Evolutionary conservation across 805 yeast genomes (phyloP).

Genomic region (Metschnikowia corniflorae): DNA sequence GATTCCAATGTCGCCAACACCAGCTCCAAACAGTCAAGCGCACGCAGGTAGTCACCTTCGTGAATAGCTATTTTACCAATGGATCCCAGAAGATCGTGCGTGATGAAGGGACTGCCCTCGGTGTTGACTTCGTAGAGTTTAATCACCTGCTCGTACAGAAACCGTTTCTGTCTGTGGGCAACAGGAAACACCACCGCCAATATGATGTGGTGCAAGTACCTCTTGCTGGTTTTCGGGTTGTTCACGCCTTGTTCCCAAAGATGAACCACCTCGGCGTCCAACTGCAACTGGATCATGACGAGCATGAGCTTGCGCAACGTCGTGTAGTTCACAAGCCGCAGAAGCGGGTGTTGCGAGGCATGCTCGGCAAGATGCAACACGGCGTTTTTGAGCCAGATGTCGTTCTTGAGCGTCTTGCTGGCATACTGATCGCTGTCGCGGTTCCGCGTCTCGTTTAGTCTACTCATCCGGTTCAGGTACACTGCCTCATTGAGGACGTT

Average conservation of each 20-base stretch:
- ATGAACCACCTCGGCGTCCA: constrained; percentile 60
- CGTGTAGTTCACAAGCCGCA: constrained; percentile 20
- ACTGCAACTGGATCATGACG: constrained; percentile 30
- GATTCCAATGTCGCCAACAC: constrained; percentile 50
- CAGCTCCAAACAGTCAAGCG: constrained; percentile 59
- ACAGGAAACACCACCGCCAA: constrained; percentile 68
- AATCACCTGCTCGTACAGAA: constrained; percentile 57
- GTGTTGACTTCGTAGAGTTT: constrained; percentile 48
- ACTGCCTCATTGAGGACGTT: constrained; percentile 18
- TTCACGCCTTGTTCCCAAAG: constrained; percentile 67
- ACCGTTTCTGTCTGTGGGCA: constrained; percentile 57
- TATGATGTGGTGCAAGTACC: constrained; percentile 60
- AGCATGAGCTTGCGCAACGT: constrained; percentile 26
- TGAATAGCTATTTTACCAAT: constrained; percentile 71
- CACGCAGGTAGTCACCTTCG: constrained; percentile 62
- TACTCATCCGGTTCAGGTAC: constrained; percentile 27
- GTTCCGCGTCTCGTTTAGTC: constrained; percentile 33
- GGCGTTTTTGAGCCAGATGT: constrained; percentile 30
- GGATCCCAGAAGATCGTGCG: constrained; percentile 56
- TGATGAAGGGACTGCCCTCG: constrained; percentile 21
- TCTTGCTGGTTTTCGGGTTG: constrained; percentile 34
- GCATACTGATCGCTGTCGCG: constrained; percentile 36
- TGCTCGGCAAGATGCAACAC: constrained; percentile 30
- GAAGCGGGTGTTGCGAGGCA: constrained; percentile 29
- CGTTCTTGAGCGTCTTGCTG: constrained; percentile 23